Evolutionary conservation across 495 filamentous ascomycete genomes (phyloP).

Genomic region (Tuber melanosporum): DNA sequence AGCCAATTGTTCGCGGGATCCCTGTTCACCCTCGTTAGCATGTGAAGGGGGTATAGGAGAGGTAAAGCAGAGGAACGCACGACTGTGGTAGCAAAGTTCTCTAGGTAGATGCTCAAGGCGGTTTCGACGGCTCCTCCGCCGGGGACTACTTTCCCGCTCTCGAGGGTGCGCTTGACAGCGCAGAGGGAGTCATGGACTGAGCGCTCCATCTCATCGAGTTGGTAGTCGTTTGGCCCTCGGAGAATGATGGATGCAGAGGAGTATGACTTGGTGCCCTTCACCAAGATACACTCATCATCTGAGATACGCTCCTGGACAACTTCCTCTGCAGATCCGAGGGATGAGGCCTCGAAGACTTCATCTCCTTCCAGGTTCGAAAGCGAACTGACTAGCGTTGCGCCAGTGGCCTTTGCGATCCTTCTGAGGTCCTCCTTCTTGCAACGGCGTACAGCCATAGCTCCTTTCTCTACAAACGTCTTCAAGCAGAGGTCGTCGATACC

Average conservation of each 20-base stretch:
- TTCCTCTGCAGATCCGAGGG: constrained; percentile 86
- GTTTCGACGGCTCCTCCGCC: constrained; percentile 96
- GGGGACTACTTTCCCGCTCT: constrained; percentile 93
- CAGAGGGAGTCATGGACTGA: constrained; percentile 95
- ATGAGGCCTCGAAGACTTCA: constrained; percentile 87
- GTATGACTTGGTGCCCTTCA: constrained; percentile 91
- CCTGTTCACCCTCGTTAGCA: constrained; percentile 45
- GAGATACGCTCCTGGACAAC: constrained; percentile 95
- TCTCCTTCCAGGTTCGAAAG: constrained; percentile 96
- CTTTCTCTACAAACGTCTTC: constrained; percentile 90
- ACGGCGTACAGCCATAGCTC: constrained; percentile 89
- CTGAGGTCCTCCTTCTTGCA: constrained; percentile 99
- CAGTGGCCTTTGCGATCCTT: constrained; percentile 91
- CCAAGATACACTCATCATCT: constrained; percentile 95
- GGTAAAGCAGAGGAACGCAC: constrained; percentile 47
- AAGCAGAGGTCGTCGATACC: constrained; percentile 94
- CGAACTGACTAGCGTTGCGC: constrained; percentile 83
- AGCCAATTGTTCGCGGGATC: constrained; percentile 93
- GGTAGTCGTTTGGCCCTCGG: constrained; percentile 91
- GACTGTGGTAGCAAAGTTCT: constrained; percentile 98
- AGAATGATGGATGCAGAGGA: constrained; percentile 94
- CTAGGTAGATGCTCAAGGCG: constrained; percentile 96
- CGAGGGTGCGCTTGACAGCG: constrained; percentile 92
- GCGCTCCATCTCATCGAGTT: constrained; percentile 98
- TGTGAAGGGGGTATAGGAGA: not conserved